Conservation (phyloP, 2,329 filamentous ascomycete species). For the Neoascochyta sp. region DNA sequence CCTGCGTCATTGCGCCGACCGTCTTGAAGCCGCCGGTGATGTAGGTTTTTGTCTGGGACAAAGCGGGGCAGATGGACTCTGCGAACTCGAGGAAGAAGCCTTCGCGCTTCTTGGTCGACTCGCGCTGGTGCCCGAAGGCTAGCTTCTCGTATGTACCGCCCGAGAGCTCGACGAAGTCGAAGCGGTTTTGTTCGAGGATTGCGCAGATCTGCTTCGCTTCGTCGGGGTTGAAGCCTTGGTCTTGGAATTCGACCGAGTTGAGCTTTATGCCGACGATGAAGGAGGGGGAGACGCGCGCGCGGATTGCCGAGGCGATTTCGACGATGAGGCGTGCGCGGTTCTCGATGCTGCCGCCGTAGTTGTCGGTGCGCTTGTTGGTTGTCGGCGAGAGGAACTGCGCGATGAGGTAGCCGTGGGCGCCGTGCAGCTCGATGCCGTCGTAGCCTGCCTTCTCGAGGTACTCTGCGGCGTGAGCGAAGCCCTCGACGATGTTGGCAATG, state of each 20-base stretch:
- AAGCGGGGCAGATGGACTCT: conserved; percentile 50
- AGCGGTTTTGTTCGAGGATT: conserved; percentile 48
- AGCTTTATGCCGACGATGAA: conserved; percentile 57
- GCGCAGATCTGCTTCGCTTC: conserved; percentile 50
- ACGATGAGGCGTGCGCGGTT: conserved; percentile 43
- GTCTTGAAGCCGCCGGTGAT: conserved; percentile 58
- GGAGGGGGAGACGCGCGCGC: conserved; percentile 30
- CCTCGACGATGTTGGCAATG: conserved; percentile 55
- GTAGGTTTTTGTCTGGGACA: conserved; percentile 56
- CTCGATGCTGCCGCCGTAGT: conserved; percentile 44
- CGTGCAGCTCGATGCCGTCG: conserved; percentile 49
- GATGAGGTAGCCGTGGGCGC: conserved; percentile 46
- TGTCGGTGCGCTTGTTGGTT: conserved; percentile 44
- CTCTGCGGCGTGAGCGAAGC: conserved; percentile 60
- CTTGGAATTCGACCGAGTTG: conserved; percentile 56
- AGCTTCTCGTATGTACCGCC: conserved; percentile 59
- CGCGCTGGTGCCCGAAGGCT: conserved; percentile 51
- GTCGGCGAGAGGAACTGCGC: conserved; percentile 44
- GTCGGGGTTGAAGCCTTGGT: conserved; percentile 49
- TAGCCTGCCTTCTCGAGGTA: conserved; percentile 62
- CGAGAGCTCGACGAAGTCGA: conserved; percentile 58
- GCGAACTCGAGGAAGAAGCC: conserved; percentile 61
- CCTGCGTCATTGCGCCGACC: conserved; percentile 56
- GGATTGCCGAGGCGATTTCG: conserved; percentile 41
- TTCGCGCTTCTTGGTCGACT: conserved; percentile 55